Percentiles rank a stretch among this genome's conserved stretches.
Conservation (phyloP, 2,329 filamentous ascomycete genomes). For the Colletotrichum sp. region DNA sequence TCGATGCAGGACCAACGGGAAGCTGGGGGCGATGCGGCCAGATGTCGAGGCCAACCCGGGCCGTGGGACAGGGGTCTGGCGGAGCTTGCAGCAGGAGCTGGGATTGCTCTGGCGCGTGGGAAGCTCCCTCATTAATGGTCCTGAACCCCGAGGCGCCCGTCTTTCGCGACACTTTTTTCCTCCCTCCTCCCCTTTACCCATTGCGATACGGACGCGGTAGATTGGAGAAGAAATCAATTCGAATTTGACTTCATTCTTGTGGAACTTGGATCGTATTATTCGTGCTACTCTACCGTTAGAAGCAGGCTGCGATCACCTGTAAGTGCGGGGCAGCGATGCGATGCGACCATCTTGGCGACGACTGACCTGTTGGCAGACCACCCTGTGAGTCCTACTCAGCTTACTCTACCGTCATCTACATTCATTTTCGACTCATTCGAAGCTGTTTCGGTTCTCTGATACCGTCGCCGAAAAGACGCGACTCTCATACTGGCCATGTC, state of each 20-base stretch:
- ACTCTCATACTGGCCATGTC: constrained; percentile 4
- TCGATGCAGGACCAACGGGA: constrained; percentile 11
- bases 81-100: constrained; percentile 15
- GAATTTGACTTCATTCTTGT: neutral
- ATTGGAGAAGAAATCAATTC: neutral
- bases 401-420: neutral
- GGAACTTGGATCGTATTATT: neutral
- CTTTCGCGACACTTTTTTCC: neutral
- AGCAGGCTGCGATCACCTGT: neutral
- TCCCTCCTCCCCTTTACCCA: neutral
- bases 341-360: neutral
- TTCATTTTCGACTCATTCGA: neutral
- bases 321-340: constrained; percentile 15
- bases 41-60: neutral
- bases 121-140: constrained; percentile 14
- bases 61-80: constrained; percentile 8
- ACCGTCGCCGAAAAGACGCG: neutral
- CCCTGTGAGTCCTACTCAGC: neutral
- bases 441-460: neutral
- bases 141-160: constrained; percentile 7
- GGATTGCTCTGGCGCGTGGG: constrained; percentile 5
- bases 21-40: constrained; percentile 16
- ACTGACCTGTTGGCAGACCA: constrained; percentile 3
- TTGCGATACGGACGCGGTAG: neutral
- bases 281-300: neutral